Base-by-base conservation (phyloP, 768 basidiomycete genomes). In the Lactifluus rugatus region DNA sequence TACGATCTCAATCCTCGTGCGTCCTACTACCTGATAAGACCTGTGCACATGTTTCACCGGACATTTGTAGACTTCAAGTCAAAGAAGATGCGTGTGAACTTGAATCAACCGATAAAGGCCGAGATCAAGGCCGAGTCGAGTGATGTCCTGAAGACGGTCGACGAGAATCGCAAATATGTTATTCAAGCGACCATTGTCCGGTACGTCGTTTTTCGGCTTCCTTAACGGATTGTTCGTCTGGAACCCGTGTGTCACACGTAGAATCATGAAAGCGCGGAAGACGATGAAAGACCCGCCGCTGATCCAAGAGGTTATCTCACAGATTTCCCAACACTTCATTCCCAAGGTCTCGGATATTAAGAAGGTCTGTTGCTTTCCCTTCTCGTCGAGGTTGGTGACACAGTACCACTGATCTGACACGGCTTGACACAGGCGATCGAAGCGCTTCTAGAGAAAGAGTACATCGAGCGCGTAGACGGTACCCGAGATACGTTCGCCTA, bases 331-430 rank as follows among this genome's bases (percentile, higher is more conserved):
- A 65, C 81, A 91, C 51, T 94, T 94, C 71, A 81, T 87, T 9
- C 94, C 95, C 23, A 93, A 92, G 76, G 89, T 97, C 52, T 85
- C 91, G 2, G 93, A 96, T 68, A 93, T 98, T 74, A 98, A 98
- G 73, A 94, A 95, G 83, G 90, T 87, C 17, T 10, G 46, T 37
- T 42, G 2, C 42, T 48, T 48, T 48, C 5, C 44, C 5, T 14
- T 21, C 3, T 11, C 37, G 19, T 42, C 28, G 45, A 21, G 19
- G 31, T 46, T 23, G 36, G 14, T 37, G 14, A 39, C 4, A 4
- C 39, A 36, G 34, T 21, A 21, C 21, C 3, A 14, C 49, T 59
- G n/a, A 62, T 46, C 26, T 58, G 66, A n/a, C 16, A n/a, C n/a
- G n/a, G 8, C 61, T 39, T n/a, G 16, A 16, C 14, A 14, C 58